phyloP scores from a whole-genome alignment of 2,329 filamentous ascomycete genomes.

The Colletotrichum viniferum region DNA sequence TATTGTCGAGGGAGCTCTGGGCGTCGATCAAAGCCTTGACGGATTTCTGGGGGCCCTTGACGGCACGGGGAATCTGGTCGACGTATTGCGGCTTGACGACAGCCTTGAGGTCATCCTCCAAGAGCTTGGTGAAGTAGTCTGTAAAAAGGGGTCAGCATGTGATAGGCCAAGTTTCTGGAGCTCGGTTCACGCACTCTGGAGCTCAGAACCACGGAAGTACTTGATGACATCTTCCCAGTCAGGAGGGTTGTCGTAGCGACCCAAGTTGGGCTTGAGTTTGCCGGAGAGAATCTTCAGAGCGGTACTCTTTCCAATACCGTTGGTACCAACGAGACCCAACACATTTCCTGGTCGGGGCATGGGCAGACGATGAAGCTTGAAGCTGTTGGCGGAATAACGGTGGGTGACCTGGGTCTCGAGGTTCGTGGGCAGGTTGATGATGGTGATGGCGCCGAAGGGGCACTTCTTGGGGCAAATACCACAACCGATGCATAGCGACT shows the following conservation, averaged over 20 bases:
- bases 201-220: conserved; percentile 95
- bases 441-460: conserved; percentile 97
- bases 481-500: conserved; percentile 94
- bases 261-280: conserved; percentile 97
- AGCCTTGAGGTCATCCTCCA: conserved; percentile 96
- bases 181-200: conserved; percentile 76
- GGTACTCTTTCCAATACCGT: conserved; percentile 99
- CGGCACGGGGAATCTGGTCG: conserved; percentile 93
- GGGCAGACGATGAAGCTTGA: conserved; percentile 96
- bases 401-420: conserved; percentile 98
- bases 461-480: conserved; percentile 99
- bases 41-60: conserved; percentile 79
- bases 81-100: conserved; percentile 99
- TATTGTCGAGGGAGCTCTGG: conserved; percentile 77
- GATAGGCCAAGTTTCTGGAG: background rate
- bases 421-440: conserved; percentile 99
- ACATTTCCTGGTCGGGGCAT: conserved; percentile 96
- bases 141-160: conserved; percentile 8
- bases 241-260: conserved; percentile 92
- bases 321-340: conserved; percentile 94
- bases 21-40: conserved; percentile 81
- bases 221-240: conserved; percentile 99
- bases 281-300: conserved; percentile 98
- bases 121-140: conserved; percentile 97
- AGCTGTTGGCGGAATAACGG: conserved; percentile 98